phyloP scores from a whole-genome alignment of 2,329 filamentous ascomycete genomes.

The Westerdykella sp. region DNA sequence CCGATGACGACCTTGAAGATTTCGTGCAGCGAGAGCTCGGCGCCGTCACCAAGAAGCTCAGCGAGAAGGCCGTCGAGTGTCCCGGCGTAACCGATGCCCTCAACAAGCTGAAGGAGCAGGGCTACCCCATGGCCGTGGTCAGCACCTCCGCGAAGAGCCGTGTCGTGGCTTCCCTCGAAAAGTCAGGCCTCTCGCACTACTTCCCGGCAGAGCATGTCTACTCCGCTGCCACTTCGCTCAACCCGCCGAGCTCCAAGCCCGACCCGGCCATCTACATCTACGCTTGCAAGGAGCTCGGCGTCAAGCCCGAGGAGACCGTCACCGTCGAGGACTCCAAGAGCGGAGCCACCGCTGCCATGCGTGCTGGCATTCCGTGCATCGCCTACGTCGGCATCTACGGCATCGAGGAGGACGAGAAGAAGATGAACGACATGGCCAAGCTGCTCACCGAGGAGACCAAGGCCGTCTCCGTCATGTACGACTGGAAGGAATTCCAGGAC shows the following conservation, averaged over 20 bases:
- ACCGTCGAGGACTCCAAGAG: slow-evolving; percentile 87
- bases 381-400: slow-evolving; percentile 69
- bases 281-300: slow-evolving; percentile 67
- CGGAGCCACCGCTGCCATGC: slow-evolving; percentile 68
- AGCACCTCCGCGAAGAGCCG: slow-evolving; percentile 72
- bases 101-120: slow-evolving; percentile 55
- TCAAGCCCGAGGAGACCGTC: slow-evolving; percentile 64
- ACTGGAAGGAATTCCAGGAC: slow-evolving; percentile 48
- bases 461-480: slow-evolving; percentile 45
- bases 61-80: slow-evolving; percentile 61
- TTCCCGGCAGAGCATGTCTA: slow-evolving; percentile 71
- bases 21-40: slow-evolving; percentile 77
- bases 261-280: slow-evolving; percentile 83
- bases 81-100: slow-evolving; percentile 62
- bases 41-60: slow-evolving; percentile 74
- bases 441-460: slow-evolving; percentile 45
- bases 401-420: slow-evolving; percentile 39
- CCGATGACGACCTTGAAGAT: slow-evolving; percentile 59
- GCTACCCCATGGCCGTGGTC: slow-evolving; percentile 73
- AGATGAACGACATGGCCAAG: slow-evolving; percentile 46
- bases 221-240: slow-evolving; percentile 72
- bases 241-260: slow-evolving; percentile 79
- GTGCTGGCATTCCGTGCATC: slow-evolving; percentile 73
- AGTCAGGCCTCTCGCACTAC: slow-evolving; percentile 72
- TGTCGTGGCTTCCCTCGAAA: slow-evolving; percentile 70